These are phyloP conservation scores for Ganoderma sinense DNA, from an alignment of 1,284 basidiomycete genomes.

Conservation along the genomic window DNA sequence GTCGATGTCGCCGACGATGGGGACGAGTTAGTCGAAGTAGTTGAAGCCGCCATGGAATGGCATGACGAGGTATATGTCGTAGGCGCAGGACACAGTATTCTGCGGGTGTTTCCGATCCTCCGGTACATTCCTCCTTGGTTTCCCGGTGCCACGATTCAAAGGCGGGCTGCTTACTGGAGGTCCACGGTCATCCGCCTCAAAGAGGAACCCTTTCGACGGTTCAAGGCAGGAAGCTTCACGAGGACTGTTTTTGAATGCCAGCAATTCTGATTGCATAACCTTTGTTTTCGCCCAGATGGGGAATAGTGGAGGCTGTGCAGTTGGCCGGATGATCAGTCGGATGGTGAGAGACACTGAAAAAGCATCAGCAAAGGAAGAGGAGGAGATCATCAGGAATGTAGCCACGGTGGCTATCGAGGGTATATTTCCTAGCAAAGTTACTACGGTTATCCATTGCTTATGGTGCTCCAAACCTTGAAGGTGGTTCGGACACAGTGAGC, in stretches of 20 bases:
- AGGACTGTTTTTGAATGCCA: too few relatives aligned
- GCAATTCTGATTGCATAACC: too few relatives aligned
- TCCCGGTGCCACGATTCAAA: constrained; percentile 9
- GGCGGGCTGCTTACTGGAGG: not conserved
- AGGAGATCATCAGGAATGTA: constrained; percentile 5
- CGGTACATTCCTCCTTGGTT: constrained; percentile 19
- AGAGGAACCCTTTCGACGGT: not conserved
- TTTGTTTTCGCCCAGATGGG: not conserved
- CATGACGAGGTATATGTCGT: constrained; percentile 8
- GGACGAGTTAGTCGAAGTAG: constrained; percentile 4
- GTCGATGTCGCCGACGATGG: constrained; percentile 9
- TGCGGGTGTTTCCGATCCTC: constrained; percentile 18
- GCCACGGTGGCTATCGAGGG: constrained; percentile 3
- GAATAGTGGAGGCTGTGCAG: not conserved
- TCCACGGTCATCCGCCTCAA: not conserved
- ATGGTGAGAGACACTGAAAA: not conserved
- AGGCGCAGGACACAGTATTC: constrained; percentile 14
- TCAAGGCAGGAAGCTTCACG: not conserved
- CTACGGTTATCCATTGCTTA: not conserved
- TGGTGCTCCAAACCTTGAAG: constrained; percentile 27
- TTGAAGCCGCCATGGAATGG: constrained; percentile 2
- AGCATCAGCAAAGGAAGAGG: not conserved
- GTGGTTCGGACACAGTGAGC: constrained; percentile 3
- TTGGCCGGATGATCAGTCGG: not conserved
- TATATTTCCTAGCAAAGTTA: not conserved